These are phyloP conservation scores for Magnolia officinalis DNA, from an alignment of 164 flowering plant species.

Conservation along the genomic window DNA sequence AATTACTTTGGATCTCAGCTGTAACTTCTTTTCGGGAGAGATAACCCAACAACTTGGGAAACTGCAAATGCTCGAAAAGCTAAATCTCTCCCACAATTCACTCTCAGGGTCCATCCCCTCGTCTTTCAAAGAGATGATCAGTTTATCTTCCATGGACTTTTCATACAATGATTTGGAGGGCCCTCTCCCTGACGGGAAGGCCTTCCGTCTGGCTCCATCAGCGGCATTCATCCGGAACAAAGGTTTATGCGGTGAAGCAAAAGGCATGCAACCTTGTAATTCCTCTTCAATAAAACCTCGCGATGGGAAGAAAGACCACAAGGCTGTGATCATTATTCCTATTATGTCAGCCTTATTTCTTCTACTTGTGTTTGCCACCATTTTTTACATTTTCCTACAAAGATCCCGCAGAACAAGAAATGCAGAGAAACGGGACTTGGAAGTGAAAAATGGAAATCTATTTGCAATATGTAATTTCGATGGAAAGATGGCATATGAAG, in stretches of 20 bases:
- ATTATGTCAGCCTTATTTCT: background rate
- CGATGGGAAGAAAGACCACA: background rate
- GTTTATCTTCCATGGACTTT: constrained; percentile 6
- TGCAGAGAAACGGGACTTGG: background rate
- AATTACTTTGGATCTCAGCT: background rate
- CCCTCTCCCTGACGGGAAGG: background rate
- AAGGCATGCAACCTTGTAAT: constrained; percentile 3
- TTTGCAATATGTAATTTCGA: constrained; percentile 12
- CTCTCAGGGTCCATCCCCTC: constrained; percentile 8
- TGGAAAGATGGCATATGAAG: constrained; percentile 7
- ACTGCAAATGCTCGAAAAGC: background rate
- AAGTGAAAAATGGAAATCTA: background rate
- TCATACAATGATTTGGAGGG: constrained; percentile 10
- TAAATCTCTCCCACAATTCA: constrained; percentile 12
- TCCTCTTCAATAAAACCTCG: background rate
- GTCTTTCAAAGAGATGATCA: background rate
- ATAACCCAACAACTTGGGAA: constrained; percentile 8
- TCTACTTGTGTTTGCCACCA: background rate
- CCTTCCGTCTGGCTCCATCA: background rate
- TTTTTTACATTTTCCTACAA: background rate
- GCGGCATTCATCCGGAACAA: background rate
- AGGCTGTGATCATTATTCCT: background rate
- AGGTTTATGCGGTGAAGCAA: constrained; percentile 2
- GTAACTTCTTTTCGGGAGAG: constrained; percentile 1
- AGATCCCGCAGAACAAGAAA: background rate